Percentiles rank a stretch among this genome's conserved stretches.
Conservation (phyloP, 2,329 filamentous ascomycete species). For the Colletotrichum cordylinicola region DNA sequence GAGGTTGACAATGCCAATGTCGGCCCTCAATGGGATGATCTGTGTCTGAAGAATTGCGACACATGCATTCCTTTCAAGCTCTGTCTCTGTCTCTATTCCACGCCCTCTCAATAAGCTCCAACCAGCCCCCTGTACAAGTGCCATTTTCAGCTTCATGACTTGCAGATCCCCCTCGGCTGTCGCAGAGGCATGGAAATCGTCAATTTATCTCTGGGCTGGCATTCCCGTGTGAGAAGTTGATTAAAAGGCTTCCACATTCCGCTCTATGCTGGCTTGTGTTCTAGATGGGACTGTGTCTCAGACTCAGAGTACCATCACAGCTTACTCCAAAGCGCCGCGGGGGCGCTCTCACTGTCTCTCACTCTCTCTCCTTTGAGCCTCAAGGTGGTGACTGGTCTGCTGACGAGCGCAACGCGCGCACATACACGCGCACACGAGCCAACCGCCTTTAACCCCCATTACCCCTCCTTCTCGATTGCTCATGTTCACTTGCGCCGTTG, state of each 20-base stretch:
- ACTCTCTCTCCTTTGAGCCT: neutral
- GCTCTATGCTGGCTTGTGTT: neutral
- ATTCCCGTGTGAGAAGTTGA: neutral
- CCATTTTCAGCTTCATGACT: neutral
- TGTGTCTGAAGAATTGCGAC: conserved; percentile 5
- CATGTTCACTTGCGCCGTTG: neutral
- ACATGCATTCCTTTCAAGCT: neutral
- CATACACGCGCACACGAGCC: neutral
- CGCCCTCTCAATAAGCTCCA: neutral
- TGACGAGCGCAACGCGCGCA: neutral
- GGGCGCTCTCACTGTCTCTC: too few species aligned
- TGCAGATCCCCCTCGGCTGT: neutral
- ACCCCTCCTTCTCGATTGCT: neutral
- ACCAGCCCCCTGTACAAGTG: neutral
- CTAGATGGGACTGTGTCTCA: neutral
- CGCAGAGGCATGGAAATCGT: neutral
- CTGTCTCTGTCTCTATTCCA: neutral
- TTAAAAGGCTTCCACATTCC: neutral
- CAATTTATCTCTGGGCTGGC: neutral
- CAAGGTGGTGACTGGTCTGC: neutral
- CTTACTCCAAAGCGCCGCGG: neutral
- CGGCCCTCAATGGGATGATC: neutral
- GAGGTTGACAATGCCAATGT: neutral
- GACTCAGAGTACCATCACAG: neutral
- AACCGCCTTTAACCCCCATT: neutral